These are phyloP conservation scores for Coleophoma eucalyptorum DNA, from an alignment of 2,329 filamentous ascomycete species.

Conservation along the genomic window DNA sequence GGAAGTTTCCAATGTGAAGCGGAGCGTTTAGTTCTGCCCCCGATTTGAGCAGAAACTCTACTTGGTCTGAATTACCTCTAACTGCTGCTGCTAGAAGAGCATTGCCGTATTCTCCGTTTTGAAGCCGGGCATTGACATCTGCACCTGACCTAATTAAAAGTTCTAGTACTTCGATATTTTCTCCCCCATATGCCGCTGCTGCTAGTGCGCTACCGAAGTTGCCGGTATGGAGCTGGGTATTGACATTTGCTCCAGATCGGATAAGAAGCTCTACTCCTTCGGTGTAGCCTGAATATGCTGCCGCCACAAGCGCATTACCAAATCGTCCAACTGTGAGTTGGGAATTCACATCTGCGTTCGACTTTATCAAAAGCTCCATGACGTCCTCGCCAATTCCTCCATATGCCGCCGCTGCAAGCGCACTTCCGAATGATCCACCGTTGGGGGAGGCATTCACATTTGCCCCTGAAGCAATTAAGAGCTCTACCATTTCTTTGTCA, in stretches of 20 bases:
- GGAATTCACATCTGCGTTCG: constrained; percentile 6
- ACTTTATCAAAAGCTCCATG: not conserved
- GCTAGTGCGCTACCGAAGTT: not conserved
- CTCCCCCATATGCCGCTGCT: constrained; percentile 29
- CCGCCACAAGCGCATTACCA: constrained; percentile 7
- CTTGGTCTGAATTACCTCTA: not conserved
- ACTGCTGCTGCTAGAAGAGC: not conserved
- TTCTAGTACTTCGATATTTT: not conserved
- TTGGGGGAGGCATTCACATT: not conserved
- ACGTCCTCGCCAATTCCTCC: not conserved
- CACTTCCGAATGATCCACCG: not conserved
- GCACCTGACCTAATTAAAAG: not conserved
- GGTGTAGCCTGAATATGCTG: not conserved
- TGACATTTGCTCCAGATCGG: constrained; percentile 4
- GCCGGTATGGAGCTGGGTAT: constrained; percentile 6
- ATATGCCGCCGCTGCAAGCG: not conserved
- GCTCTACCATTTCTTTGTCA: not conserved
- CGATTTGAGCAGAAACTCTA: not conserved
- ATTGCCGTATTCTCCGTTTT: not conserved
- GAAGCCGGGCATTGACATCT: not conserved
- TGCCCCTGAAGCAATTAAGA: constrained; percentile 1
- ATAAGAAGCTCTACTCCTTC: constrained; percentile 3
- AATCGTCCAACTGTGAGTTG: constrained; percentile 1
- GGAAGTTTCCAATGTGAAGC: not conserved
- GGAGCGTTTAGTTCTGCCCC: not conserved